Base-by-base conservation (phyloP, 305 asterid genomes). In the Caryopteris hybrid region DNA sequence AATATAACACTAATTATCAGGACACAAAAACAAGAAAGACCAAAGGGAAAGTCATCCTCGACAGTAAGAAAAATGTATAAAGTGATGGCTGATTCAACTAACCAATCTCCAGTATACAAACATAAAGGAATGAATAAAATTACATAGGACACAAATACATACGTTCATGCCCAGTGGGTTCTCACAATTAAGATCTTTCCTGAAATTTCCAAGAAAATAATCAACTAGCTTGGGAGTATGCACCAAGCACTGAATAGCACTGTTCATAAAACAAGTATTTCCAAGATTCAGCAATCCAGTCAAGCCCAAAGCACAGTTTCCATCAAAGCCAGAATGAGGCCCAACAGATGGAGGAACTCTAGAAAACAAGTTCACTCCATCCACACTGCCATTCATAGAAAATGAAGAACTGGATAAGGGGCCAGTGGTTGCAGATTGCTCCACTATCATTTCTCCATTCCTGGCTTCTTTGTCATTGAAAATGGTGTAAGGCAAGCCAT, bases 251-350 rank as follows among this genome's bases (percentile, higher is more conserved):
- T 91, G 97, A 56, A 86, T 60, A 34, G 95, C 96, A 63, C 92
- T 85, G 82, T 90, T 90, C 96, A 90, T 86, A 62, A 79, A 90
- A 76, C 96, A 88, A 57, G 97, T 90, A 75, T 90, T 90, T 66
- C 95, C 92, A 42, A 88, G 84, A 80, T 91, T 91, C 52, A 48
- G 36, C 78, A 91, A 79, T 81, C 96, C 97, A 69, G 88, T 77
- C 79, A 91, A 78, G 73, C 96, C 97, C 88, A 87, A 72, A 61
- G 69, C 63, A 70, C 55, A 56, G 43, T 81, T 78, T 53, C 69
- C 73, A 64, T 58, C 61, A 59, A 39, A 66, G 59, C 69, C 80
- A 69, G 62, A 61, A 75, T 58, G 64, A 65, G 48, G 34, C 13
- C 61, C 65, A 60, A 22, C 46, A 23, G 80, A 68, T 48, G 41